Conservation (phyloP, 257 asterid species). For the Ehretia macrophylla region DNA sequence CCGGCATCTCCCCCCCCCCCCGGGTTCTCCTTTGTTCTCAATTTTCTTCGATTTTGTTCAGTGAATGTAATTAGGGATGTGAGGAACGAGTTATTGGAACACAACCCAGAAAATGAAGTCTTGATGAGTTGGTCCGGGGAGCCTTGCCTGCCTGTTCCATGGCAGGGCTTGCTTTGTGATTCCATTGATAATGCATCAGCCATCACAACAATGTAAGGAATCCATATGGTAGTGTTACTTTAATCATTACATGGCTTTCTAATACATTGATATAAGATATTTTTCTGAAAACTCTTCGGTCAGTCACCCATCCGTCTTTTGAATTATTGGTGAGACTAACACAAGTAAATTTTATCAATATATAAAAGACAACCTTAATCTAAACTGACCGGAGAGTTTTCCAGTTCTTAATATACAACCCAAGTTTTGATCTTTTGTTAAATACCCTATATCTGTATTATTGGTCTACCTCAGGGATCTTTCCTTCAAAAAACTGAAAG, state of each 20-base stretch:
- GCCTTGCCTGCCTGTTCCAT: conserved; percentile 67
- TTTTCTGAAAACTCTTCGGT: too few species aligned
- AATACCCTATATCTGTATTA: neutral
- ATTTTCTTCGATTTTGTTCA: conserved; percentile 16
- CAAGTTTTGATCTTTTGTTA: too few species aligned
- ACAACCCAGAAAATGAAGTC: conserved; percentile 43
- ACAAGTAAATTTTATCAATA: too few species aligned
- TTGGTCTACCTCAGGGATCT: conserved; percentile 40
- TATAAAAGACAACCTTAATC: too few species aligned
- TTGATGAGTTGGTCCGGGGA: conserved; percentile 59
- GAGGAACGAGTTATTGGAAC: conserved; percentile 49
- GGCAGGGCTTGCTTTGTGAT: conserved; percentile 63
- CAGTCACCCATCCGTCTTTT: too few species aligned
- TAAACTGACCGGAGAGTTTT: too few species aligned
- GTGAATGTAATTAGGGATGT: conserved; percentile 39
- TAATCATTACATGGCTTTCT: too few species aligned
- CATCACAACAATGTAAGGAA: conserved; percentile 48
- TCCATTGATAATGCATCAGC: conserved; percentile 28
- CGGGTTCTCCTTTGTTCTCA: too few species aligned
- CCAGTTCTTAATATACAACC: too few species aligned
- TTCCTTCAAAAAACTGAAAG: conserved; percentile 36
- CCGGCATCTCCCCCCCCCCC: too few species aligned
- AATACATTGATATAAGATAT: too few species aligned
- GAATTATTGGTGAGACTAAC: too few species aligned
- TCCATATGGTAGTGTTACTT: neutral